Evolutionary conservation across 2,329 filamentous ascomycete species (phyloP).

Genomic region (Pyricularia pennisetigena): DNA sequence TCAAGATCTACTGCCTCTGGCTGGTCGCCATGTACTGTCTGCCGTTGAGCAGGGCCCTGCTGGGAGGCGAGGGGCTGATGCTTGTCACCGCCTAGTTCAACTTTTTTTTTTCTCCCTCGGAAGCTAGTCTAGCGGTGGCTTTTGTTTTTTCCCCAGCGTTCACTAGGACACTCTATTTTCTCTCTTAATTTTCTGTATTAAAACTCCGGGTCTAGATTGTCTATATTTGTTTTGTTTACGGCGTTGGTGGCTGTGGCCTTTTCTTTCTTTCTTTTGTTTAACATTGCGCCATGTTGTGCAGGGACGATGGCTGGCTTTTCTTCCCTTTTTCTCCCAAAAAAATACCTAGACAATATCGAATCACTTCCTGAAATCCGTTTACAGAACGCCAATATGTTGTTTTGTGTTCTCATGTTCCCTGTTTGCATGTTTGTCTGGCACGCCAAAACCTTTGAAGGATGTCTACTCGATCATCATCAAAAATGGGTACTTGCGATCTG

Average conservation of each 20-base stretch:
- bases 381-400: background rate
- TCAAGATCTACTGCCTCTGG: constrained; percentile 6
- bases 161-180: background rate
- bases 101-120: background rate
- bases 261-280: background rate
- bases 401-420: too few species aligned
- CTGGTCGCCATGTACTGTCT: constrained; percentile 4
- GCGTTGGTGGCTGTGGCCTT: background rate
- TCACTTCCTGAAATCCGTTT: too few species aligned
- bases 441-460: too few species aligned
- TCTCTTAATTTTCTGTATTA: background rate
- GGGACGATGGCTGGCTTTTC: background rate
- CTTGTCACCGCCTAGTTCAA: background rate
- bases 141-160: background rate
- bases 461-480: too few species aligned
- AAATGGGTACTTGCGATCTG: too few species aligned
- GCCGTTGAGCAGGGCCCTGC: background rate
- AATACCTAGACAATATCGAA: background rate
- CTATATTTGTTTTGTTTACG: background rate
- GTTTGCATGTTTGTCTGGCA: too few species aligned
- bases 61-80: constrained; percentile 1
- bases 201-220: background rate
- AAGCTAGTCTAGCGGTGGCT: background rate
- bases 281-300: background rate
- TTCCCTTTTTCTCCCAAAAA: background rate